phyloP scores from a whole-genome alignment of 768 basidiomycete genomes.

The Leccinum obscurum region DNA sequence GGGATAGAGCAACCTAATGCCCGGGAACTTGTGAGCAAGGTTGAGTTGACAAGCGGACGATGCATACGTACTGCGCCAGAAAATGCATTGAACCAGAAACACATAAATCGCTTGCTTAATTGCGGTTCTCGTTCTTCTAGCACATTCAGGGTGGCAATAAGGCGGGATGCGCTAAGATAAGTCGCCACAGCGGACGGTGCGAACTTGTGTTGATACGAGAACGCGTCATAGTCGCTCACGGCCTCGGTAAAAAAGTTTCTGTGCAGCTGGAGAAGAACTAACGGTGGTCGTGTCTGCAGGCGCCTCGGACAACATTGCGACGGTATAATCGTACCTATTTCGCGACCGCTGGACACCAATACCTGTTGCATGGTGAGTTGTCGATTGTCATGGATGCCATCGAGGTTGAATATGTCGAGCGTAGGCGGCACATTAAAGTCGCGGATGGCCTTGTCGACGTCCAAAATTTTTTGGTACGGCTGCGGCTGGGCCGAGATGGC shows the following conservation, averaged over 20 bases:
- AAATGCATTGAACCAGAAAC: constrained; percentile 76
- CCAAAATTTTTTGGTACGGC: constrained; percentile 50
- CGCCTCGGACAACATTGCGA: constrained; percentile 2
- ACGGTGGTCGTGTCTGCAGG: constrained; percentile 8
- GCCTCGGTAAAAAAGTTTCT: constrained; percentile 67
- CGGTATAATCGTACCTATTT: constrained; percentile 50
- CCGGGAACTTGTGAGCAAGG: constrained; percentile 4
- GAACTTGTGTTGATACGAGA: constrained; percentile 59
- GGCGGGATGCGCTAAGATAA: constrained; percentile 55
- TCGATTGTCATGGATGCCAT: constrained; percentile 42
- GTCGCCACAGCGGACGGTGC: constrained; percentile 73
- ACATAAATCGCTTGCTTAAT: constrained; percentile 62
- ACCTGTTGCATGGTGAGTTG: constrained; percentile 67
- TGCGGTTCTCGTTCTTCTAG: constrained; percentile 60
- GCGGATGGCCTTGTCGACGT: constrained; percentile 54
- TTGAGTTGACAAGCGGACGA: background rate
- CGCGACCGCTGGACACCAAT: constrained; percentile 57
- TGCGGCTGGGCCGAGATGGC: constrained; percentile 54
- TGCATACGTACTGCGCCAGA: constrained; percentile 60
- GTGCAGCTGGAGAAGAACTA: constrained; percentile 69
- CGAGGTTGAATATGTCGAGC: constrained; percentile 44
- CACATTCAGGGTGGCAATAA: constrained; percentile 57
- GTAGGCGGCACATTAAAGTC: constrained; percentile 54
- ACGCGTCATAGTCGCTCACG: constrained; percentile 51
- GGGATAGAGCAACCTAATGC: constrained; percentile 57